Evolutionary conservation across 176 grass and related monocot genomes (phyloP).

Genomic region (Carex pumila): DNA sequence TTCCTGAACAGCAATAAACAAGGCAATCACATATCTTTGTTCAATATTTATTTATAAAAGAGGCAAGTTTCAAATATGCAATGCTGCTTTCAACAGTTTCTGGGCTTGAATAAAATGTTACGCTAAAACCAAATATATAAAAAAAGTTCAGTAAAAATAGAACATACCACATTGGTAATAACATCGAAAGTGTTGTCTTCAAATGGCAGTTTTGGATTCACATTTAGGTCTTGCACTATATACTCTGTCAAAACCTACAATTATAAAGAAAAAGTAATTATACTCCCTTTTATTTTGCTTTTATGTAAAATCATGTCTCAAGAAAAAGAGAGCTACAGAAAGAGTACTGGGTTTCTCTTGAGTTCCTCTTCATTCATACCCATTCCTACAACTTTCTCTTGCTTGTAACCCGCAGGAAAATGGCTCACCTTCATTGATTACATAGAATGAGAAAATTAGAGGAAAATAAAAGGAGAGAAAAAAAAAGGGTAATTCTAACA

Average conservation of each 20-base stretch:
- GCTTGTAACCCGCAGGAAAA: conserved; percentile 71
- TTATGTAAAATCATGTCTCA: neutral
- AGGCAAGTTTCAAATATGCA: neutral
- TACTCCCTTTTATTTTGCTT: neutral
- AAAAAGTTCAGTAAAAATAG: neutral
- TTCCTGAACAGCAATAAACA: neutral
- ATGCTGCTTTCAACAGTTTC: neutral
- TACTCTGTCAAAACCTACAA: conserved; percentile 82
- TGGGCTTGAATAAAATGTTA: neutral
- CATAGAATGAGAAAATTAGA: conserved; percentile 14
- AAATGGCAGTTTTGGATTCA: conserved; percentile 77
- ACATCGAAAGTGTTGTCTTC: conserved; percentile 78
- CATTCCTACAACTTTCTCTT: conserved; percentile 82
- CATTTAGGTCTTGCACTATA: conserved; percentile 88
- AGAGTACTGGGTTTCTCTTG: conserved; percentile 63
- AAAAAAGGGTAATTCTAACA: neutral
- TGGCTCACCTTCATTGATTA: conserved; percentile 71
- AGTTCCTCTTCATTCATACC: conserved; percentile 97
- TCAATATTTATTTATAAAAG: neutral
- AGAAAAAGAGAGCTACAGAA: neutral
- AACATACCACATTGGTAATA: conserved; percentile 88
- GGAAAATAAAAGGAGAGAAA: neutral
- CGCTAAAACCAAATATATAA: neutral
- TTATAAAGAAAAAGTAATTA: neutral
- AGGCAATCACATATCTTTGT: neutral